Conservation (phyloP, 2,329 filamentous ascomycete species). For the Monilinia fructigena region DNA sequence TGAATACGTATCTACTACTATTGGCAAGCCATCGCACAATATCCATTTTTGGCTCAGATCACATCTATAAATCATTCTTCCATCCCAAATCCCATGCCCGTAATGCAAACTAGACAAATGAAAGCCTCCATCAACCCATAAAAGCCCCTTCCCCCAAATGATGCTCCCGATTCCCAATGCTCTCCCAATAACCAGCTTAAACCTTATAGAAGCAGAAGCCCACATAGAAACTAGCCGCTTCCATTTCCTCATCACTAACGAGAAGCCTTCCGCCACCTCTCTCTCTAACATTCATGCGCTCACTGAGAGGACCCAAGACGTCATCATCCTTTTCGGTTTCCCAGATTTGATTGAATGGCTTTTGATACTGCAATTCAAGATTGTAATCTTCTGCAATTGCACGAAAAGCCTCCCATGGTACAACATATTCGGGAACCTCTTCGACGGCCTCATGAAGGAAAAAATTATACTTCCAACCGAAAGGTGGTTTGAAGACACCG, state of each 20-base stretch:
- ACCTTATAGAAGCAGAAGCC: constrained; percentile 98
- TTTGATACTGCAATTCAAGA: constrained; percentile 90
- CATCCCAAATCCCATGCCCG: neutral
- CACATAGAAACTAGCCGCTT: constrained; percentile 87
- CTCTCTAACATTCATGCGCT: constrained; percentile 91
- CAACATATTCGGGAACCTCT: constrained; percentile 94
- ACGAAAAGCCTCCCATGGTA: constrained; percentile 97
- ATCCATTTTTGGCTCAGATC: neutral
- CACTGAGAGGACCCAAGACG: constrained; percentile 77
- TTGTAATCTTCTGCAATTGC: constrained; percentile 96
- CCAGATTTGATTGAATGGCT: constrained; percentile 89
- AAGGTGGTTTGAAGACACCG: constrained; percentile 89
- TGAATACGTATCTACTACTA: neutral
- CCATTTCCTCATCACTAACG: constrained; percentile 84
- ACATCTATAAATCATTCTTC: neutral
- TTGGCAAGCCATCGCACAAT: neutral
- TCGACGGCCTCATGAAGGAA: constrained; percentile 95
- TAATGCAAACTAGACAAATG: neutral
- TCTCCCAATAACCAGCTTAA: constrained; percentile 42
- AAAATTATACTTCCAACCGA: constrained; percentile 98
- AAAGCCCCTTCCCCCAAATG: neutral
- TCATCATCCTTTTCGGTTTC: constrained; percentile 83
- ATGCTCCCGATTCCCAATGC: constrained; percentile 6
- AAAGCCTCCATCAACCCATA: neutral
- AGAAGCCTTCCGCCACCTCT: constrained; percentile 62